Evolutionary conservation across 805 yeast species (phyloP).

Genomic region (Yarrowia sp.): DNA sequence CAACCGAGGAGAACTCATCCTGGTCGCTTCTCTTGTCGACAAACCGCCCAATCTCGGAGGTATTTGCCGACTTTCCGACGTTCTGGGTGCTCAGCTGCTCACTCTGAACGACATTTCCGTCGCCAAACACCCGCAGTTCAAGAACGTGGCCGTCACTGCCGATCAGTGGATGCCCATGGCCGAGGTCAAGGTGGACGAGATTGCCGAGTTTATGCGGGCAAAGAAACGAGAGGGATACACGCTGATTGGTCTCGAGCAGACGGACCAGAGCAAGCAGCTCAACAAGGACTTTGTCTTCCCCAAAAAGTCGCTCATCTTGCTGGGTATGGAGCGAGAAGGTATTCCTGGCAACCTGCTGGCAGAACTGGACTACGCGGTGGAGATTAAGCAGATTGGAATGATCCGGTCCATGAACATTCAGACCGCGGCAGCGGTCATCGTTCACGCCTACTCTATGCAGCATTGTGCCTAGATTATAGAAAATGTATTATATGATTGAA

Average conservation of each 20-base stretch:
- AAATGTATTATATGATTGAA: background rate
- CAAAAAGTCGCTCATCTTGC: constrained; percentile 71
- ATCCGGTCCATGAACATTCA: constrained; percentile 96
- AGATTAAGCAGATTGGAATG: constrained; percentile 90
- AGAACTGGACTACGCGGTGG: constrained; percentile 84
- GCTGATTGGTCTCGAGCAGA: constrained; percentile 88
- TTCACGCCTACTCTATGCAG: constrained; percentile 83
- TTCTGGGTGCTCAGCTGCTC: constrained; percentile 83
- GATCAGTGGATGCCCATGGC: constrained; percentile 94
- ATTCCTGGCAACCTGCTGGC: constrained; percentile 84
- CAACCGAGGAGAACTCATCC: constrained; percentile 81
- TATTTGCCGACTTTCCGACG: constrained; percentile 90
- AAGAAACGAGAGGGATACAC: constrained; percentile 82
- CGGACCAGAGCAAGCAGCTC: constrained; percentile 82
- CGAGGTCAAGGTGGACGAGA: constrained; percentile 68
- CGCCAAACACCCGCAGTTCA: constrained; percentile 71
- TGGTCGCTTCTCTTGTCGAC: constrained; percentile 89
- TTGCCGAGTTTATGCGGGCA: constrained; percentile 61
- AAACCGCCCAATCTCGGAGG: constrained; percentile 95
- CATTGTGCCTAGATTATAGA: constrained; percentile 53
- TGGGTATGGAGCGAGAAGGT: constrained; percentile 91
- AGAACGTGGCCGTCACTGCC: constrained; percentile 90
- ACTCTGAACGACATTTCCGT: constrained; percentile 76
- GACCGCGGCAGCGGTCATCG: constrained; percentile 94
- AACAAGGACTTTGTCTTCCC: constrained; percentile 75